Evolutionary conservation across 805 yeast genomes (phyloP), one percentile per base, ranked within the genome.

Genomic region (Candida boleticola): DNA sequence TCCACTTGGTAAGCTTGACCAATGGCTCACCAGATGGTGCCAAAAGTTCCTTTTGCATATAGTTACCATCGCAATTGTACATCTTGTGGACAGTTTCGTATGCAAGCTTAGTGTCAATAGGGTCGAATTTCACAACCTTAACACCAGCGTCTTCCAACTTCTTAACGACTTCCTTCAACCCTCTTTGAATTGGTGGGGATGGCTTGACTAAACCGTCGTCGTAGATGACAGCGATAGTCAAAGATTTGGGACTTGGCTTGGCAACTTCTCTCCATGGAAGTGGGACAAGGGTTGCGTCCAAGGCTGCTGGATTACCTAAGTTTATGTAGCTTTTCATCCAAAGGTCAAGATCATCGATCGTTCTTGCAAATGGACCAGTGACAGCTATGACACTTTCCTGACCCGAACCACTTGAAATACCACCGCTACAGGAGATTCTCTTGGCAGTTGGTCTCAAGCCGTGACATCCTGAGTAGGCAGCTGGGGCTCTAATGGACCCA

Each of bases 1-100:
- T 71, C 77, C 83, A 82, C 56, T 79, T 75, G 30, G 88, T 81
- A 52, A 84, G 72, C 45, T 80, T 81, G 13, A 67, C 58, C 44
- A 82, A 60, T 27, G 90, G 90, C 58, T 87, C 92, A 34, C 92
- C 90, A 11, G 85, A 78, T 3, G 64, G 74, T 16, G 66, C 61
- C 46, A 85, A 58, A 52, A 77, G 57, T 36, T 68, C 70, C 39
- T 73, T 67, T 54, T 81, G 82, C 44, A 71, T 76, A 46, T 64
- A 59, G 57, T 83, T 85, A 37, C 92, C 92, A 60, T 87, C 95
- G 50, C 80, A 73, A 10, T 71, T 67, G 61, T 83, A 86, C 62
- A 83, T 58, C 46, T 66, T 57, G 49, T 73, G 59, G 29, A 77
- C 86, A 36, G 82, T 73, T 3, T 83, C 82, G 46, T 74, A 75